Evolutionary conservation across 2,329 filamentous ascomycete genomes (phyloP).

Genomic region (Fusarium sp.): DNA sequence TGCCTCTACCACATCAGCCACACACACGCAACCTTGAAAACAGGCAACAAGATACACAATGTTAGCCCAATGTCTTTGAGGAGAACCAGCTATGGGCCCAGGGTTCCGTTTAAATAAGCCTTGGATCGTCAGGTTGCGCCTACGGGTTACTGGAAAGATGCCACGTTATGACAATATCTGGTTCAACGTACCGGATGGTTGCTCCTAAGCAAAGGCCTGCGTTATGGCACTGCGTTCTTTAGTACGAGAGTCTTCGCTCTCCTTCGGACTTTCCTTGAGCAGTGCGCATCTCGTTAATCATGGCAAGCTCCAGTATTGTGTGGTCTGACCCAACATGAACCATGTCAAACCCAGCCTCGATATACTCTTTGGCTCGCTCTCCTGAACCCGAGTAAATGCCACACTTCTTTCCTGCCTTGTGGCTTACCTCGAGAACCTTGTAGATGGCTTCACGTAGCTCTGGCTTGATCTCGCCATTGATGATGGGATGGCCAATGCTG

Average conservation of each 20-base stretch:
- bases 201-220: too few species aligned
- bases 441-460: not conserved
- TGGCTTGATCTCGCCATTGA: conserved; percentile 3
- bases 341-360: conserved; percentile 11
- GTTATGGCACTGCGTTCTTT: too few species aligned
- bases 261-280: not conserved
- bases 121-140: too few species aligned
- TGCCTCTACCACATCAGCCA: too few species aligned
- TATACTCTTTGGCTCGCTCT: not conserved
- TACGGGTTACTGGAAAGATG: too few species aligned
- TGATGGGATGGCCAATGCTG: conserved; percentile 12
- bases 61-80: too few species aligned
- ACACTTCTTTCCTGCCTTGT: conserved; percentile 11
- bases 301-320: not conserved
- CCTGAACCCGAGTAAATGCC: conserved; percentile 7
- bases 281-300: not conserved
- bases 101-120: too few species aligned
- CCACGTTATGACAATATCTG: too few species aligned
- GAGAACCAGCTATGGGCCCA: too few species aligned
- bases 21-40: too few species aligned
- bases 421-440: not conserved
- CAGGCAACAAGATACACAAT: too few species aligned
- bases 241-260: not conserved
- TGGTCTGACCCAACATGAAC: conserved; percentile 7
- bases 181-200: too few species aligned